Conservation (phyloP, 2,329 filamentous ascomycete species). For the Didymella pomorum region DNA sequence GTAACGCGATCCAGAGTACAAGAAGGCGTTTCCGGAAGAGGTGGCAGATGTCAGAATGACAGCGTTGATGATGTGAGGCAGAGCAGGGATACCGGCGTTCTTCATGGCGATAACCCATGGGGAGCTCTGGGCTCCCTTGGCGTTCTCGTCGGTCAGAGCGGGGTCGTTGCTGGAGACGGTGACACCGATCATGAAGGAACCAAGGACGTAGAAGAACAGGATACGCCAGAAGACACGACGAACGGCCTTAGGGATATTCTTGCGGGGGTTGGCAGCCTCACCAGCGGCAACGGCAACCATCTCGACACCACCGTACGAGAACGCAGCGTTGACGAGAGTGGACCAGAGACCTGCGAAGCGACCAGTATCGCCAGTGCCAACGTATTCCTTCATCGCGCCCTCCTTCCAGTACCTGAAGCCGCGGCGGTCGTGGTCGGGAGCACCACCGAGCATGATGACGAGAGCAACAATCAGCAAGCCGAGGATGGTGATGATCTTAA, state of each 20-base stretch:
- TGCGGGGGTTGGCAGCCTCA: conserved; percentile 48
- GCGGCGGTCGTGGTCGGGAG: conserved; percentile 42
- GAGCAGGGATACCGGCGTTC: conserved; percentile 70
- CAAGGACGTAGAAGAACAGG: conserved; percentile 62
- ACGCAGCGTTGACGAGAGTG: conserved; percentile 63
- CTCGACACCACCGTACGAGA: conserved; percentile 49
- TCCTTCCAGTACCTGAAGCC: conserved; percentile 75
- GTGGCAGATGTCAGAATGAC: conserved; percentile 76
- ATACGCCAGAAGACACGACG: conserved; percentile 64
- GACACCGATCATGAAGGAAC: conserved; percentile 65
- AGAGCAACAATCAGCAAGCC: conserved; percentile 43
- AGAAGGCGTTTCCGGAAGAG: conserved; percentile 72
- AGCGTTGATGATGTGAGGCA: conserved; percentile 78
- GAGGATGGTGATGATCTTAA: conserved; percentile 56
- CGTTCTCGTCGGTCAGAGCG: conserved; percentile 57
- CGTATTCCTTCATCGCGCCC: conserved; percentile 60
- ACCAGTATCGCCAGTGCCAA: conserved; percentile 65
- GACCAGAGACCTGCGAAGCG: conserved; percentile 68
- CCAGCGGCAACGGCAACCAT: conserved; percentile 51
- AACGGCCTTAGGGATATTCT: conserved; percentile 63
- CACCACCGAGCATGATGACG: conserved; percentile 49
- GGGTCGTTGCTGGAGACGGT: conserved; percentile 64
- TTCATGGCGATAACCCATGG: conserved; percentile 70
- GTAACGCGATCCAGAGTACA: conserved; percentile 63
- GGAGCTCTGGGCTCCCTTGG: conserved; percentile 46